Conservation (phyloP, 176 grass and related monocot genomes). For the Lolium rigidum region DNA sequence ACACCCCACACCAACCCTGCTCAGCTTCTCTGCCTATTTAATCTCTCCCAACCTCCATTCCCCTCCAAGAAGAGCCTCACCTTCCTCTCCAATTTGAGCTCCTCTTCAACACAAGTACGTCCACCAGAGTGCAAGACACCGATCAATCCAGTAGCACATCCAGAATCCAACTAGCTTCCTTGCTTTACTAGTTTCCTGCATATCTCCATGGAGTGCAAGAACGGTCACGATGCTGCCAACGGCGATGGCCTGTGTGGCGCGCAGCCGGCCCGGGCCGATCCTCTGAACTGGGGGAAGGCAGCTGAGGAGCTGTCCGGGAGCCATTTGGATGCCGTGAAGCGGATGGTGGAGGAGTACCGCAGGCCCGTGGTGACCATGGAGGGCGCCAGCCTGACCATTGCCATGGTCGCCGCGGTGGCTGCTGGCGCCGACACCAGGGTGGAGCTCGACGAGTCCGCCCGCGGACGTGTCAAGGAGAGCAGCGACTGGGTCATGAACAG, state of each 20-base stretch:
- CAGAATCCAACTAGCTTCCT: background rate
- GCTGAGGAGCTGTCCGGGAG: constrained; percentile 56
- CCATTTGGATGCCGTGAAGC: constrained; percentile 76
- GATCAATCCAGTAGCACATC: background rate
- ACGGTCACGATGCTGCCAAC: constrained; percentile 1
- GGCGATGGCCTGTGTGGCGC: constrained; percentile 42
- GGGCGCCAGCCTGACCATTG: constrained; percentile 70
- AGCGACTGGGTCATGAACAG: constrained; percentile 84
- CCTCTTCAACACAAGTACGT: constrained; percentile 24
- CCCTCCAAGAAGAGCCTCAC: constrained; percentile 48
- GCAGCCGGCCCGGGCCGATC: constrained; percentile 37
- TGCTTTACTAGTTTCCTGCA: background rate
- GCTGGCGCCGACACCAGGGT: constrained; percentile 43
- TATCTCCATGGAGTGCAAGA: constrained; percentile 42
- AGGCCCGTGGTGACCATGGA: constrained; percentile 57
- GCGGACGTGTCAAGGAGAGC: constrained; percentile 71
- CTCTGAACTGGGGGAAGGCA: constrained; percentile 65
- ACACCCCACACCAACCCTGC: background rate
- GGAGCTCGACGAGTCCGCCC: constrained; percentile 68
- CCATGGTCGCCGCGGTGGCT: constrained; percentile 78
- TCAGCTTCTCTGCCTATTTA: constrained; percentile 56
- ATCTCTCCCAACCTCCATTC: constrained; percentile 14
- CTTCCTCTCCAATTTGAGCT: constrained; percentile 13
- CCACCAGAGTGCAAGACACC: background rate
- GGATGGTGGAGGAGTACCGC: constrained; percentile 75